phyloP scores from a whole-genome alignment of 345 rosid genomes.

The Microthlaspi erraticum region DNA sequence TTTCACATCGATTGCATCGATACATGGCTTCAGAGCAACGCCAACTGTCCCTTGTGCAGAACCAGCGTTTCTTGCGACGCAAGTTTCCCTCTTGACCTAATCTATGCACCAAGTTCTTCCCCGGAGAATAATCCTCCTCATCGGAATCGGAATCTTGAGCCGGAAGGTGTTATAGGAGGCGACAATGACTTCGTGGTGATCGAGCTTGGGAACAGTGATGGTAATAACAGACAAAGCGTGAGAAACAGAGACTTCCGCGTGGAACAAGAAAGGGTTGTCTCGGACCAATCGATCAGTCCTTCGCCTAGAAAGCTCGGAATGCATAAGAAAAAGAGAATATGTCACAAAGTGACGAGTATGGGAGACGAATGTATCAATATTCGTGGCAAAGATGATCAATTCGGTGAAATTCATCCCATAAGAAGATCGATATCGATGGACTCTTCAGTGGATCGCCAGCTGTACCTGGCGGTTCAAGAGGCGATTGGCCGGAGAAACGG shows the following conservation, averaged over 20 bases:
- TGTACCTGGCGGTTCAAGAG: constrained; percentile 68
- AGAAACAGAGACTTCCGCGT: constrained; percentile 48
- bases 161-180: constrained; percentile 40
- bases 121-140: constrained; percentile 45
- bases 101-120: constrained; percentile 56
- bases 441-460: constrained; percentile 72
- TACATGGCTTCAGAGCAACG: constrained; percentile 87
- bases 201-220: constrained; percentile 55
- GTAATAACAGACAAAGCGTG: constrained; percentile 23
- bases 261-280: constrained; percentile 54
- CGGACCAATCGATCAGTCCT: constrained; percentile 51
- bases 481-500: constrained; percentile 49
- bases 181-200: constrained; percentile 83
- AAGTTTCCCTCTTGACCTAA: constrained; percentile 48
- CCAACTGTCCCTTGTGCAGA: constrained; percentile 94
- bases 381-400: constrained; percentile 59
- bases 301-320: constrained; percentile 50
- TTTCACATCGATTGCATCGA: constrained; percentile 95
- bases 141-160: constrained; percentile 39
- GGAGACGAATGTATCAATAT: constrained; percentile 88
- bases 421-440: constrained; percentile 96
- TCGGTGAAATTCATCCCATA: constrained; percentile 64
- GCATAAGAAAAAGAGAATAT: constrained; percentile 48
- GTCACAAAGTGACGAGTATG: constrained; percentile 65
- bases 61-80: constrained; percentile 65